Conservation (phyloP, 192 early-diverging fungal genomes). For the Coemansia sp. region DNA sequence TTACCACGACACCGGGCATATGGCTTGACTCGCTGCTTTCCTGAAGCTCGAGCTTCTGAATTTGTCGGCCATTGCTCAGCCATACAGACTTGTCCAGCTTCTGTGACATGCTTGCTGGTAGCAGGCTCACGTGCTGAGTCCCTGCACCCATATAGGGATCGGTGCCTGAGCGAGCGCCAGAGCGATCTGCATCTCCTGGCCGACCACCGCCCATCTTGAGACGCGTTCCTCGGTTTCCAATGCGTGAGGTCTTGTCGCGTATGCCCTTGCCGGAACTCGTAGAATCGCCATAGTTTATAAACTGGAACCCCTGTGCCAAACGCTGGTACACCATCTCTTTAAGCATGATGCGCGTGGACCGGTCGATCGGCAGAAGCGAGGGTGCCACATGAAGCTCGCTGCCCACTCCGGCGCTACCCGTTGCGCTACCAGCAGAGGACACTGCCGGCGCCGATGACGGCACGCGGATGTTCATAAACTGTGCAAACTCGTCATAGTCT, state of each 20-base stretch:
- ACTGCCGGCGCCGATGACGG: constrained; percentile 5
- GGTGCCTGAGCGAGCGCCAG: constrained; percentile 6
- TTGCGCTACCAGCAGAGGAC: neutral
- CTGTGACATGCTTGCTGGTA: constrained; percentile 14
- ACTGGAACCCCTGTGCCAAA: constrained; percentile 90
- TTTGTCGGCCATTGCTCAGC: constrained; percentile 88
- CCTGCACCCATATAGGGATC: constrained; percentile 8
- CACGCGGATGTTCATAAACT: constrained; percentile 19
- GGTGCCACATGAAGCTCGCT: neutral
- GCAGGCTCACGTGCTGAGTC: constrained; percentile 4
- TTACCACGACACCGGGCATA: constrained; percentile 77
- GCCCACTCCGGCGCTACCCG: neutral
- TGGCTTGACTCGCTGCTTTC: constrained; percentile 56
- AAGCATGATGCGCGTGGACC: constrained; percentile 60
- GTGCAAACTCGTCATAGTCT: constrained; percentile 36
- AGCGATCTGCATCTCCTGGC: constrained; percentile 2
- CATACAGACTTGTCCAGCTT: constrained; percentile 54
- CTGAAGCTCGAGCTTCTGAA: constrained; percentile 79
- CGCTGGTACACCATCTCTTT: constrained; percentile 86
- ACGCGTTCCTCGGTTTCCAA: constrained; percentile 4
- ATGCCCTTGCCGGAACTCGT: neutral
- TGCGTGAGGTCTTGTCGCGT: neutral
- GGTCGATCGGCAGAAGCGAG: constrained; percentile 19
- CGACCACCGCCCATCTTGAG: constrained; percentile 12
- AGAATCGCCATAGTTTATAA: constrained; percentile 59